Evolutionary conservation across 345 rosid genomes (phyloP).

Genomic region (Iberis pinnata): DNA sequence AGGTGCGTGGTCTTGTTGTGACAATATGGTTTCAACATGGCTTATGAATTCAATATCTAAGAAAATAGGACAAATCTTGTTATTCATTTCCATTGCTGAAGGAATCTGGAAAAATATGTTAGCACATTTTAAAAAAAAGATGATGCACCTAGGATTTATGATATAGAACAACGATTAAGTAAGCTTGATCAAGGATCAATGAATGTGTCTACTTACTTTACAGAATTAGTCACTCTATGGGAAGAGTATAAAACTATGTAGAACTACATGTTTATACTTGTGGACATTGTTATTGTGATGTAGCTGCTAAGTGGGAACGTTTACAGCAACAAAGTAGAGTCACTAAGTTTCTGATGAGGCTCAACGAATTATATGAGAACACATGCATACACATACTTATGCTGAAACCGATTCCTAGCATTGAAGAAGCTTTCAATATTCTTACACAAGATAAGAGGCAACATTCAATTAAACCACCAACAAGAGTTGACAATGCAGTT

Average conservation of each 20-base stretch:
- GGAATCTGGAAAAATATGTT: not conserved
- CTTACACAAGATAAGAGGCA: not conserved
- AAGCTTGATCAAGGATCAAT: accelerated
- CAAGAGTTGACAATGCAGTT: not conserved
- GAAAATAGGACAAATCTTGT: not conserved
- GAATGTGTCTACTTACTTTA: not conserved
- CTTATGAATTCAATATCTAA: no score
- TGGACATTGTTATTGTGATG: not conserved
- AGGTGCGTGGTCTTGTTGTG: not conserved
- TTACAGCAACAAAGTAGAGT: not conserved
- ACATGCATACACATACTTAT: not conserved
- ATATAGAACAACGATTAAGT: not conserved
- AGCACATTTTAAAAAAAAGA: not conserved
- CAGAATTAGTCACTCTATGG: not conserved
- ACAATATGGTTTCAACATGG: not conserved
- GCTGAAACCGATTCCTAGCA: not conserved
- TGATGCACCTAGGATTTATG: not conserved
- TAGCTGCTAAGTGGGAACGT: not conserved
- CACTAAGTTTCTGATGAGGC: not conserved
- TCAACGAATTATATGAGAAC: not conserved
- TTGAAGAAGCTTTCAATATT: not conserved
- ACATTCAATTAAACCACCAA: not conserved
- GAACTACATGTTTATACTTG: not conserved
- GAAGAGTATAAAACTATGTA: not conserved
- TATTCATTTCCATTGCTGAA: not conserved